phyloP scores from a whole-genome alignment of 139 green algal species.

The Yamagishiella unicocca region DNA sequence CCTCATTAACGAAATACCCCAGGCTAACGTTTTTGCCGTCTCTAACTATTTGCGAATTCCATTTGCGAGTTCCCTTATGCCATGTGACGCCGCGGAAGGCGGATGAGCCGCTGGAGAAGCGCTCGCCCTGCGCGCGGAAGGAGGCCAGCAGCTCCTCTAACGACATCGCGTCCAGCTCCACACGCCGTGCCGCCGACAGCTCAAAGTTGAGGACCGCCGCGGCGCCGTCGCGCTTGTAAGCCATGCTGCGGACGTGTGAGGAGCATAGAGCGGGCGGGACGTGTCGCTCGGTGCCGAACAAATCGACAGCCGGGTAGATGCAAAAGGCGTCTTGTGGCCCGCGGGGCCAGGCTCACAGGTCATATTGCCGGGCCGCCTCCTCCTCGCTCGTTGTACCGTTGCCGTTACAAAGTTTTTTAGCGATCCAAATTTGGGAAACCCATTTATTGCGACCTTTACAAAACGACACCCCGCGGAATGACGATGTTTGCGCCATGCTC shows the following conservation, averaged over 20 bases:
- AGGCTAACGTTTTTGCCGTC: not conserved
- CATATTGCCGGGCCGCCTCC: slow-evolving; percentile 16
- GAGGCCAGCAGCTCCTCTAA: slow-evolving; percentile 19
- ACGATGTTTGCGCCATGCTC: not conserved
- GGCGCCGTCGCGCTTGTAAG: slow-evolving; percentile 1
- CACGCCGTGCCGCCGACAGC: slow-evolving; percentile 1
- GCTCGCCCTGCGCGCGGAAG: not conserved
- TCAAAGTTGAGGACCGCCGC: slow-evolving; percentile 10
- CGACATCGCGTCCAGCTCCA: slow-evolving; percentile 12
- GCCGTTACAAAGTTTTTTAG: not conserved
- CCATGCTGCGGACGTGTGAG: not conserved
- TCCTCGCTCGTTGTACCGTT: not conserved
- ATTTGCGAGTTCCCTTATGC: not conserved
- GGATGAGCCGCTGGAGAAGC: not conserved
- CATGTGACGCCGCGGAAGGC: slow-evolving; percentile 10
- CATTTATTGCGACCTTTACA: not conserved
- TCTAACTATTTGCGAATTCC: not conserved
- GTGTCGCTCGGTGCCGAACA: not conserved
- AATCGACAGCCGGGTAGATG: too few species aligned
- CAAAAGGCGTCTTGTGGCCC: too few species aligned
- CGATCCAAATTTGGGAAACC: not conserved
- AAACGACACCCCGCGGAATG: not conserved
- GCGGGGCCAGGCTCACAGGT: not conserved
- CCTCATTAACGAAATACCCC: not conserved
- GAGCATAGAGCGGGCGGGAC: not conserved